Evolutionary conservation across 208 protist genomes (phyloP), one percentile per base, ranked within the genome.

Genomic region (Leptomonas pyrrhocoris): DNA sequence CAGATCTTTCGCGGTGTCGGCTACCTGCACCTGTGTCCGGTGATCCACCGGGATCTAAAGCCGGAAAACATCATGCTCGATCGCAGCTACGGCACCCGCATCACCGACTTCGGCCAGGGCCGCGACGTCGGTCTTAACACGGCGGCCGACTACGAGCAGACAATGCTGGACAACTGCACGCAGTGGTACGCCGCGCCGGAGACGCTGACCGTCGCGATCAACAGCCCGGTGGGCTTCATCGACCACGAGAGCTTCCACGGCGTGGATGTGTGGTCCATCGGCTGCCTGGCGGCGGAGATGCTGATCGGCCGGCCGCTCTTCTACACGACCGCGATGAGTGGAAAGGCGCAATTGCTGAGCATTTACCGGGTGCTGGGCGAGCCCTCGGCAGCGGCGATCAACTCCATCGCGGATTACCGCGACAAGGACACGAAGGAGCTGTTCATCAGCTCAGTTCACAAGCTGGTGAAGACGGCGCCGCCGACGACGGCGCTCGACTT

Each of bases 101-200:
- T 99, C 19, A 97, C 93, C 25, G 98, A 99, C 80, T 99, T 99
- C 83, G 98, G 98, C 18, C 89, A 99, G 49, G 98, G 98, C 15
- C 71, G 98, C 19, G 93, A 92, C 38, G 85, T 98, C 28, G 74
- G 71, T 11, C 42, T 81, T 18, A 69, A 79, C 68, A 45, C 63
- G 15, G 62, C 68, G 15, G 50, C 73, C 27, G 61, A 85, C 25
- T 85, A 68, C 56, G 68, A 83, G 46, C 68, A 89, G 65, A 95
- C 90, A 3, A 54, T 90, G 31, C 75, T 93, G 21, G 86, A 91
- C 70, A 93, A 91, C 66, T 90, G 79, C 74, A 95, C 93, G 19
- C 88, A 98, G 63, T 99, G 98, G 98, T 99, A 99, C 77, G 86
- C 98, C 8, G 97, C 98, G 27, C 98, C 98, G 12, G 98, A 99